A percentile compares a stretch with the other conserved stretches of the same genome.
These are phyloP conservation scores for Penicillium bialowiezense DNA, from an alignment of 495 filamentous ascomycete species.

Conservation along the genomic window DNA sequence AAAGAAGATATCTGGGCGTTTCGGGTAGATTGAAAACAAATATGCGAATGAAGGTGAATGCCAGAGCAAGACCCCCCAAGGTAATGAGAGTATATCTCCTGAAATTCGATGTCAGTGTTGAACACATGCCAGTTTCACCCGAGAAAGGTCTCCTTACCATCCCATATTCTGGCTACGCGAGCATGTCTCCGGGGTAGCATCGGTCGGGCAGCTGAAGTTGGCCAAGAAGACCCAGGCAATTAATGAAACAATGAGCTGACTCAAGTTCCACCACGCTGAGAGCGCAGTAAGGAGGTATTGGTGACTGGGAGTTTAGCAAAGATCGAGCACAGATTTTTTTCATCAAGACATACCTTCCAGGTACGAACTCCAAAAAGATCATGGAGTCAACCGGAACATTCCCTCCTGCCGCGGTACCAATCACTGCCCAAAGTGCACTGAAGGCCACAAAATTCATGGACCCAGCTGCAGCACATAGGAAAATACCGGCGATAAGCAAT, in stretches of 20 bases:
- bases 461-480: constrained; percentile 28
- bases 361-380: constrained; percentile 33
- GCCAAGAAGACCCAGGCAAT: constrained; percentile 34
- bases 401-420: constrained; percentile 32
- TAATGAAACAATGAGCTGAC: constrained; percentile 31
- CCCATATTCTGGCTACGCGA: constrained; percentile 30
- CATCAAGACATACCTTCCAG: constrained; percentile 14
- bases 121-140: neutral
- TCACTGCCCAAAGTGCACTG: constrained; percentile 32
- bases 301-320: constrained; percentile 14
- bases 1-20: constrained; percentile 31
- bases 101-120: neutral
- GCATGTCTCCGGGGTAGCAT: constrained; percentile 25
- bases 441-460: constrained; percentile 31
- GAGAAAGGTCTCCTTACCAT: constrained; percentile 15
- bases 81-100: constrained; percentile 36
- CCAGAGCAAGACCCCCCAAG: constrained; percentile 24
- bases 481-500: constrained; percentile 26
- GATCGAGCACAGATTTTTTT: neutral
- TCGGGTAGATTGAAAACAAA: constrained; percentile 34
- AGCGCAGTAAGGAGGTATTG: constrained; percentile 31
- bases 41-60: constrained; percentile 29
- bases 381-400: constrained; percentile 35
- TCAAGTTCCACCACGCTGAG: constrained; percentile 35
- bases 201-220: constrained; percentile 30